Percentiles rank a stretch among this genome's conserved stretches.
Conservation (phyloP, 2,329 filamentous ascomycete species). For the Beauveria medogensis region DNA sequence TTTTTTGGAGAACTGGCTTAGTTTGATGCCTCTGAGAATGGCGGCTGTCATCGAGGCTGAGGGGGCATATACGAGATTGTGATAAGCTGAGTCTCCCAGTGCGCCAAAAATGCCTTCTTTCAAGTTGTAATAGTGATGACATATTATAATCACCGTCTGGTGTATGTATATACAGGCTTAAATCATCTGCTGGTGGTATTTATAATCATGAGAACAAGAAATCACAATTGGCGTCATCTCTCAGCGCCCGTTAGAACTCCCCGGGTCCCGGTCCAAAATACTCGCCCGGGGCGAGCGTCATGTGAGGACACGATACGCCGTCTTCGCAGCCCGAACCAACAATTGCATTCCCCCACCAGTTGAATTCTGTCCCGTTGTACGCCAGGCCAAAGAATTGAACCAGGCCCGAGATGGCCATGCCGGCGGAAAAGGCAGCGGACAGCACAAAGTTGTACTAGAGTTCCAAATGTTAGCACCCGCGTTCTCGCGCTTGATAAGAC, state of each 20-base stretch:
- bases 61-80: no score
- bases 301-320: constrained; percentile 18
- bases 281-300: constrained; percentile 15
- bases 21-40: no score
- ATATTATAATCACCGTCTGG: neutral
- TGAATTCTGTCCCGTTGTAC: constrained; percentile 28
- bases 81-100: no score
- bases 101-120: no score
- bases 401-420: constrained; percentile 32
- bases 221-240: neutral
- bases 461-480: neutral
- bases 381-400: constrained; percentile 36
- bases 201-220: neutral
- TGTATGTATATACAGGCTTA: neutral
- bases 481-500: neutral
- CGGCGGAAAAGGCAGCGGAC: constrained; percentile 34
- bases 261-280: constrained; percentile 20
- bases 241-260: neutral
- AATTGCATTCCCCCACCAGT: constrained; percentile 33
- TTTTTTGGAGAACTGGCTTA: no score
- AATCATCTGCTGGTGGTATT: neutral
- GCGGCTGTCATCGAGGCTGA: no score
- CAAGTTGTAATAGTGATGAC: neutral
- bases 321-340: constrained; percentile 31
- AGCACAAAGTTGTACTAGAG: constrained; percentile 29